Conservation (phyloP, 768 basidiomycete genomes). For the Kondoa malvinella region DNA sequence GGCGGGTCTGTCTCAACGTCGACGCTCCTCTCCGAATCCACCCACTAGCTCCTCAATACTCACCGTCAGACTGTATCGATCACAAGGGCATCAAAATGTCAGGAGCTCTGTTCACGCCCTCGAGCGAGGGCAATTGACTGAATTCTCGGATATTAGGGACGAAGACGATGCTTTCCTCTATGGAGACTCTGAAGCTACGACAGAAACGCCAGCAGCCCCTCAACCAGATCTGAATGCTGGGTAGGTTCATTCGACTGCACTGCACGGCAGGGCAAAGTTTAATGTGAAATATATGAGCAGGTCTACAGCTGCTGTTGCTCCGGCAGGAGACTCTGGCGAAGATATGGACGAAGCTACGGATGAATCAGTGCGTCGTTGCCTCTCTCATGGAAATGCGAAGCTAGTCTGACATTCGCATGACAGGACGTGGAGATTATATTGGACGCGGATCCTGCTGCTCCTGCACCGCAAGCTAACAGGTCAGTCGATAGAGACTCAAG, state of each 20-base stretch:
- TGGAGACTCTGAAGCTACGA: conserved; percentile 12
- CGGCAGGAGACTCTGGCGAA: conserved; percentile 21
- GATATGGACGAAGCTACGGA: conserved; percentile 33
- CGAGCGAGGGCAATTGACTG: not conserved
- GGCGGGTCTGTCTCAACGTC: not conserved
- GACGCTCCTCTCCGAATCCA: not conserved
- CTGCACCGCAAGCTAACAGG: conserved; percentile 56
- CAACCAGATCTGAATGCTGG: not conserved
- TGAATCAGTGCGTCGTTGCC: conserved; percentile 38
- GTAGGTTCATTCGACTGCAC: not conserved
- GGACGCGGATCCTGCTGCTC: conserved; percentile 48
- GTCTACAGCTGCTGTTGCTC: not conserved
- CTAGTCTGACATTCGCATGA: conserved; percentile 9
- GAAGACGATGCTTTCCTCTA: conserved; percentile 26
- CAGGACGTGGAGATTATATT: conserved; percentile 84
- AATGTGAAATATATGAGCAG: not conserved
- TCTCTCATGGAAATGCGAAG: conserved; percentile 4
- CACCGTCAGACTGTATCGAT: not conserved
- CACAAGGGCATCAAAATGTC: not conserved
- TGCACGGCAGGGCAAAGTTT: not conserved
- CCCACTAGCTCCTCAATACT: not conserved
- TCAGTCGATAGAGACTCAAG: not conserved
- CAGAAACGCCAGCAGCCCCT: conserved; percentile 1
- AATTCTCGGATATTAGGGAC: conserved; percentile 9
- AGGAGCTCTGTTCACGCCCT: not conserved